phyloP scores from a whole-genome alignment of 2,329 filamentous ascomycete genomes.

The Arachnomyces sp. region DNA sequence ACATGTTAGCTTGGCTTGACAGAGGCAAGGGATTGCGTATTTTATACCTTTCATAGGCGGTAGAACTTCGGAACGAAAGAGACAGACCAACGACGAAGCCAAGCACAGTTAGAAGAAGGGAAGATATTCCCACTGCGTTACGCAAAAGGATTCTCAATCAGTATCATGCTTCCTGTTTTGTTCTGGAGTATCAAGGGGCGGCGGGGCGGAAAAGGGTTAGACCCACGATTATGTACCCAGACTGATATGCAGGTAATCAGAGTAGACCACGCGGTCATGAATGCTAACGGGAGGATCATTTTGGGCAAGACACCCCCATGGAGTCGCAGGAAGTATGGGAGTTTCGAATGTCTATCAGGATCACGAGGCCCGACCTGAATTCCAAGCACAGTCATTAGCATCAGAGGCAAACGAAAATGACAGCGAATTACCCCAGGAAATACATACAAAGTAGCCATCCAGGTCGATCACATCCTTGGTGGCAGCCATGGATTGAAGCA shows the following conservation, averaged over 20 bases:
- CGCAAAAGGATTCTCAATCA: conserved; percentile 7
- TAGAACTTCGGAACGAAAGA: conserved; percentile 69
- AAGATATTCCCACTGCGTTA: conserved; percentile 43
- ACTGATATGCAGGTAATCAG: conserved; percentile 52
- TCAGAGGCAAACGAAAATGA: conserved; percentile 3
- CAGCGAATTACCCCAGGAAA: background rate
- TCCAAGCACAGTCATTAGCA: conserved; percentile 12
- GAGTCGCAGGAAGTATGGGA: conserved; percentile 66
- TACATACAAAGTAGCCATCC: conserved; percentile 54
- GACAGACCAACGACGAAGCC: conserved; percentile 76
- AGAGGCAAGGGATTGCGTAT: conserved; percentile 58
- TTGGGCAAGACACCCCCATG: conserved; percentile 69
- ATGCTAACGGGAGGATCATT: conserved; percentile 61
- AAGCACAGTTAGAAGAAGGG: conserved; percentile 61
- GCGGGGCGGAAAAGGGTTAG: background rate
- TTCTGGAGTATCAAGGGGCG: conserved; percentile 6
- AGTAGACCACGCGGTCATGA: conserved; percentile 59
- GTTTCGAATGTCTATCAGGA: conserved; percentile 66
- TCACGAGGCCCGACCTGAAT: conserved; percentile 50
- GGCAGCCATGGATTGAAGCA: conserved; percentile 11
- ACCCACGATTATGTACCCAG: conserved; percentile 35
- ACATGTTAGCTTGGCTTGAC: background rate
- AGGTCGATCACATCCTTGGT: conserved; percentile 37
- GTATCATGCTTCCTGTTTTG: no score
- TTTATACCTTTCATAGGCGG: conserved; percentile 62